These are phyloP conservation scores for Rhodotorula mucilaginosa DNA, from an alignment of 1,284 basidiomycete genomes.

Conservation along the genomic window DNA sequence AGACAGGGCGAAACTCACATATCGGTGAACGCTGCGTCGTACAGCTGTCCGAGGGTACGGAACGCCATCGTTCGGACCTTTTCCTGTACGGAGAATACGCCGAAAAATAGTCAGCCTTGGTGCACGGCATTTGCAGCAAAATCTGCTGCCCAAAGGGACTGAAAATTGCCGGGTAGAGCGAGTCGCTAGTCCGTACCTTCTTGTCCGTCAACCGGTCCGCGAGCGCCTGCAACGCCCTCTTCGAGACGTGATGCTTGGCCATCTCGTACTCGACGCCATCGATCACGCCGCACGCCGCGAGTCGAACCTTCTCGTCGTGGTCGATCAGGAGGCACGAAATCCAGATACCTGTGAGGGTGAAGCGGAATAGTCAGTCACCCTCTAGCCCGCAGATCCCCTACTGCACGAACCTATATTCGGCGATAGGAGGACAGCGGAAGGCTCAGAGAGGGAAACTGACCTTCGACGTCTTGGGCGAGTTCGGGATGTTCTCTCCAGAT, in stretches of 20 bases:
- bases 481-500: conserved; percentile 69
- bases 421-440: neutral
- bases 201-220: conserved; percentile 78
- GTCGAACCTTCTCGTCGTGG: conserved; percentile 86
- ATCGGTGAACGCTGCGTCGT: conserved; percentile 77
- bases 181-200: conserved; percentile 58
- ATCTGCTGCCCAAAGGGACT: no score
- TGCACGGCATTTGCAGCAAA: no score
- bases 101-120: neutral
- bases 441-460: conserved; percentile 49
- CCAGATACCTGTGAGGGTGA: conserved; percentile 57
- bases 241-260: conserved; percentile 74
- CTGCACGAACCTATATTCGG: conserved; percentile 11
- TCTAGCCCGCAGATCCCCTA: no score
- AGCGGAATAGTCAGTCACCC: neutral
- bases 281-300: conserved; percentile 77
- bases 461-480: conserved; percentile 66
- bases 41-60: conserved; percentile 73
- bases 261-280: conserved; percentile 78
- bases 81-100: conserved; percentile 52
- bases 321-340: conserved; percentile 67
- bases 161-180: neutral
- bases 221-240: conserved; percentile 62
- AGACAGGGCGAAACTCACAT: conserved; percentile 61
- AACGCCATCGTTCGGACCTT: conserved; percentile 80